phyloP scores from a whole-genome alignment of 768 basidiomycete species.

The Cubamyces lactineus region DNA sequence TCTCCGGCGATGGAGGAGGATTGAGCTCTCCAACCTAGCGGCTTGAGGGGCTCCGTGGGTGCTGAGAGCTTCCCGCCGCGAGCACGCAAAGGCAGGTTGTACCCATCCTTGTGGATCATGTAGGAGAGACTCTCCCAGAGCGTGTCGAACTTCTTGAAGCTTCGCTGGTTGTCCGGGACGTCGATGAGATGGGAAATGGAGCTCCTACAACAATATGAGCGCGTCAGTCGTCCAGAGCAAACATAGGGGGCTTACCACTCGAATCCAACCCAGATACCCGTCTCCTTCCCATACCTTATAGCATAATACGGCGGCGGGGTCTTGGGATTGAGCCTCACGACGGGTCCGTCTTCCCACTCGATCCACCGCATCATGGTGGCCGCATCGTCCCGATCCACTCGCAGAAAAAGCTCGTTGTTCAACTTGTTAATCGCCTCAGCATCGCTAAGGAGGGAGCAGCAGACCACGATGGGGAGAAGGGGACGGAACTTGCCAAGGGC shows the following conservation, averaged over 20 bases:
- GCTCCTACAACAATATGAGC: neutral
- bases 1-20: neutral
- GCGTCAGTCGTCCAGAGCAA: no score
- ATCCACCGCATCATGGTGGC: neutral
- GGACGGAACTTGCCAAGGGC: neutral
- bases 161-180: neutral
- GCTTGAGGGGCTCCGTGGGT: neutral
- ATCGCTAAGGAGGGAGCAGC: neutral
- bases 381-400: neutral
- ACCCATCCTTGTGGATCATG: neutral
- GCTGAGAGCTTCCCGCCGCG: neutral
- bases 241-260: neutral
- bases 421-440: neutral
- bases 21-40: no score
- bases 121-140: neutral
- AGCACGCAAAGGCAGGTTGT: neutral
- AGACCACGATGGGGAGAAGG: neutral
- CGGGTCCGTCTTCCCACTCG: neutral
- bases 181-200: neutral
- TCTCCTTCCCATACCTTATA: neutral
- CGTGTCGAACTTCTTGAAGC: no score
- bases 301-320: neutral
- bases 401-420: neutral
- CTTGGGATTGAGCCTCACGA: neutral
- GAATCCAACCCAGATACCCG: neutral